Conservation (phyloP, 176 grass and related monocot genomes). For the Musa troglodytarum region DNA sequence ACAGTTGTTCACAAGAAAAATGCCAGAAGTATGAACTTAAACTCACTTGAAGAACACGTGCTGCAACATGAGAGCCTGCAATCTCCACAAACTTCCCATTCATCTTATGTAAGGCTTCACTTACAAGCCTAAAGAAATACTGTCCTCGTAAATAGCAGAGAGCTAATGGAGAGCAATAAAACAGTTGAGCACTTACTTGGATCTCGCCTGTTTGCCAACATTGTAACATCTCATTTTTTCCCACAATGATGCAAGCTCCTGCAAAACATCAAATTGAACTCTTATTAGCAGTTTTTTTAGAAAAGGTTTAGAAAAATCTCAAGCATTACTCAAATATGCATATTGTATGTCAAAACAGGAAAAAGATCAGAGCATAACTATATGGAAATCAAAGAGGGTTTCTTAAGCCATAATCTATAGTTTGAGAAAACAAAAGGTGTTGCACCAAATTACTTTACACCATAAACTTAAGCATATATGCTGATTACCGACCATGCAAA, state of each 20-base stretch:
- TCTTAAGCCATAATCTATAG: too few species aligned
- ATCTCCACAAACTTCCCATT: constrained; percentile 75
- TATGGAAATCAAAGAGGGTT: too few species aligned
- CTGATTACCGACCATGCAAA: background rate
- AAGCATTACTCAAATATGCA: too few species aligned
- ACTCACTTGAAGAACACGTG: constrained; percentile 90
- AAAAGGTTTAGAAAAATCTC: too few species aligned
- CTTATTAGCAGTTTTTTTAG: too few species aligned
- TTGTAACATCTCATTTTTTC: constrained; percentile 82
- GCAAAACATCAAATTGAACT: background rate
- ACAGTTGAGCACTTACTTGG: constrained; percentile 44
- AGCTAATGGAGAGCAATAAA: background rate
- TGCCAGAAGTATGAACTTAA: background rate
- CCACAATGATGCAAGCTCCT: constrained; percentile 82
- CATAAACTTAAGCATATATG: background rate
- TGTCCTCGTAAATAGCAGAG: constrained; percentile 3
- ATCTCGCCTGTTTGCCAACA: constrained; percentile 55
- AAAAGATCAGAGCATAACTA: too few species aligned
- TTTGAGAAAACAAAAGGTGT: background rate
- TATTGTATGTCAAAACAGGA: too few species aligned
- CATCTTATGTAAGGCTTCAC: constrained; percentile 62
- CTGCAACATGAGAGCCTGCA: constrained; percentile 62
- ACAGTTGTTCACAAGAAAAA: too few species aligned
- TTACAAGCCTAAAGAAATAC: constrained; percentile 56
- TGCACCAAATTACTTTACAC: background rate